Evolutionary conservation across 2,329 filamentous ascomycete species (phyloP).

Genomic region (Sordariomycetes sp.): DNA sequence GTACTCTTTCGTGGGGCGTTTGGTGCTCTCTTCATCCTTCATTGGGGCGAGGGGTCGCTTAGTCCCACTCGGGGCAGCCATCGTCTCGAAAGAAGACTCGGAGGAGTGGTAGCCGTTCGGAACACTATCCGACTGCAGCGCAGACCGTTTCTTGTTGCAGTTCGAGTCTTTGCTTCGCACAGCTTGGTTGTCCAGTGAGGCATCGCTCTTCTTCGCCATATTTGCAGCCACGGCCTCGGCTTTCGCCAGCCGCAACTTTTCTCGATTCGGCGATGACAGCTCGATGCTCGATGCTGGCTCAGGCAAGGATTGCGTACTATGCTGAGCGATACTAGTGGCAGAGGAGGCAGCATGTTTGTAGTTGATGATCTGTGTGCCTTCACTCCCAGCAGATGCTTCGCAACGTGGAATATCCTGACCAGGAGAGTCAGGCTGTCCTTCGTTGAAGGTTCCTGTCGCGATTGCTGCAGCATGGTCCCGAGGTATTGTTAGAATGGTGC

Average conservation of each 20-base stretch:
- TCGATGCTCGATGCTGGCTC: too few species aligned
- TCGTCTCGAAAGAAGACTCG: background rate
- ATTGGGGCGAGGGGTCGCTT: slow-evolving; percentile 19
- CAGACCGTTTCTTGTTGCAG: background rate
- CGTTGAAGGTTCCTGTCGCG: slow-evolving; percentile 50
- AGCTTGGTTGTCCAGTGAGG: too few species aligned
- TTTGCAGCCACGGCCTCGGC: background rate
- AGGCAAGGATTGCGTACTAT: too few species aligned
- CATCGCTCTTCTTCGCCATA: too few species aligned
- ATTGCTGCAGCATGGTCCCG: slow-evolving; percentile 46
- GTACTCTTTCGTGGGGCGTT: slow-evolving; percentile 1
- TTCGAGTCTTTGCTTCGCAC: too few species aligned
- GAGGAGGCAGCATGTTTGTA: too few species aligned
- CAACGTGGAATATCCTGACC: slow-evolving; percentile 19
- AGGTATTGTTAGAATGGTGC: slow-evolving; percentile 9
- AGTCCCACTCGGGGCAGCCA: slow-evolving; percentile 20
- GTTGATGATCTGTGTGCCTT: too few species aligned
- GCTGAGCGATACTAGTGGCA: too few species aligned
- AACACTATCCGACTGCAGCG: slow-evolving; percentile 3
- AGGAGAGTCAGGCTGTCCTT: slow-evolving; percentile 53
- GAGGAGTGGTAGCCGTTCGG: background rate
- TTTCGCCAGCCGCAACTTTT: too few species aligned
- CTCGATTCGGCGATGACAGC: too few species aligned
- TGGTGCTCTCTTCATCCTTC: slow-evolving; percentile 3
- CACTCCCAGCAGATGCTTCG: too few species aligned